phyloP scores from a whole-genome alignment of 257 asterid species.

The Buddleja alternifolia region DNA sequence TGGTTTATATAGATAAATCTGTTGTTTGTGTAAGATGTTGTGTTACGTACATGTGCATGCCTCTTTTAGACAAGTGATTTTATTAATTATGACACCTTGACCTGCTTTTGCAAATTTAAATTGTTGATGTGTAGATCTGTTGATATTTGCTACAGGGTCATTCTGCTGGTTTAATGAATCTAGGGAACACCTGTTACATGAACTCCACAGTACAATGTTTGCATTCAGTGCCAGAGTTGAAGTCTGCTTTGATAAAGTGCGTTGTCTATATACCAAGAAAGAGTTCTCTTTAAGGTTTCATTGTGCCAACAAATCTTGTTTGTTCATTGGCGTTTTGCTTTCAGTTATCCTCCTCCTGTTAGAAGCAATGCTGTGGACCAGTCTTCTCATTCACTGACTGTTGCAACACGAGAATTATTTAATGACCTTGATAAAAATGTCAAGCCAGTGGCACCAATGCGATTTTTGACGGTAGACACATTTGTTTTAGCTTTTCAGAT shows the following conservation, averaged over 20 bases:
- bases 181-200: slow-evolving; percentile 98
- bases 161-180: slow-evolving; percentile 92
- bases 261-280: slow-evolving; percentile 36
- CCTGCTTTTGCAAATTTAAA: slow-evolving; percentile 12
- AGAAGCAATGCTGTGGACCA: slow-evolving; percentile 73
- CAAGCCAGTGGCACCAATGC: slow-evolving; percentile 94
- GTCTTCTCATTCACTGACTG: slow-evolving; percentile 82
- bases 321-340: slow-evolving; percentile 28
- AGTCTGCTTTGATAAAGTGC: slow-evolving; percentile 78
- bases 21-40: background rate
- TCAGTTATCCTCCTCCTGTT: slow-evolving; percentile 77
- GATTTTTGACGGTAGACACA: slow-evolving; percentile 83
- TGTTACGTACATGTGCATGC: slow-evolving; percentile 4
- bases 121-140: slow-evolving; percentile 24
- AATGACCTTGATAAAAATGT: slow-evolving; percentile 84
- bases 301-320: slow-evolving; percentile 17
- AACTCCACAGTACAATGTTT: slow-evolving; percentile 96
- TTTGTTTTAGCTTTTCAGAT: slow-evolving; percentile 24
- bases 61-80: slow-evolving; percentile 7
- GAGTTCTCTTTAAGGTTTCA: background rate
- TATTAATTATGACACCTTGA: slow-evolving; percentile 12
- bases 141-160: slow-evolving; percentile 67
- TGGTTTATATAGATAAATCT: background rate
- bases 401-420: slow-evolving; percentile 89
- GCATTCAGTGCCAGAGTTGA: slow-evolving; percentile 95